Base-by-base conservation (phyloP, 371 early-diverging fungal species). In the Dinochytrium kinnereticum region DNA sequence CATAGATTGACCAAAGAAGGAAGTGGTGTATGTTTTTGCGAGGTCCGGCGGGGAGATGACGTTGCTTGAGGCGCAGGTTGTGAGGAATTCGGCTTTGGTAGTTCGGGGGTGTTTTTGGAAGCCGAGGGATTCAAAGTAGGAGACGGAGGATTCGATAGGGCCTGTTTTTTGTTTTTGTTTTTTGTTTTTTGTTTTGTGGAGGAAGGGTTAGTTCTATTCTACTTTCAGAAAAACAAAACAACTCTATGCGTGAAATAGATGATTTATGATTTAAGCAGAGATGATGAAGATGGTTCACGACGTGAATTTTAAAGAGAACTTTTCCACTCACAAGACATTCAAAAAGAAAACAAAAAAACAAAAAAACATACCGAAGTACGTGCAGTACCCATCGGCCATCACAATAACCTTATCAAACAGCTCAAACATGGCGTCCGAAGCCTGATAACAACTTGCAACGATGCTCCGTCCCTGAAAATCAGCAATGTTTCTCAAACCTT, bases 331-430 rank as follows among this genome's bases (percentile, higher is more conserved):
- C n/a, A n/a, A n/a, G n/a, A n/a, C 15, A 64, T 30, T 15, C 13
- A 1, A 28, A 57, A 30, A 1, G 24, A 24, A 55, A 30, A 55
- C 7, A 30, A 55, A 30, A 55, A 55, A 30, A 55, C 21, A 55
- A 15, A 7, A 55, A 55, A 24, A 10, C 10, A 31, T 61, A 61
- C 61, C 95, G 83, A 89, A 91, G 76, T 90, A 94, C 71, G 92
- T 82, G 72, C 89, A 89, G 28, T 85, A 85, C 40, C 95, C 94
- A 21, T 90, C 88, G 51, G 90, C 84, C 13, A 94, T 78, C 0
- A 94, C 77, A 49, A 92, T 67, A 5, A 91, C 87, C 71, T 90
- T 91, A 81, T 94, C 92, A 70, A 93, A 94, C 15, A 93, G 80
- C 24, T 89, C 81, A 75, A 88, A 93, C 67, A 93, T 93, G 72